Conservation (phyloP, 225 moss, liverwort and hornwort species). For the Polytrichum commune region DNA sequence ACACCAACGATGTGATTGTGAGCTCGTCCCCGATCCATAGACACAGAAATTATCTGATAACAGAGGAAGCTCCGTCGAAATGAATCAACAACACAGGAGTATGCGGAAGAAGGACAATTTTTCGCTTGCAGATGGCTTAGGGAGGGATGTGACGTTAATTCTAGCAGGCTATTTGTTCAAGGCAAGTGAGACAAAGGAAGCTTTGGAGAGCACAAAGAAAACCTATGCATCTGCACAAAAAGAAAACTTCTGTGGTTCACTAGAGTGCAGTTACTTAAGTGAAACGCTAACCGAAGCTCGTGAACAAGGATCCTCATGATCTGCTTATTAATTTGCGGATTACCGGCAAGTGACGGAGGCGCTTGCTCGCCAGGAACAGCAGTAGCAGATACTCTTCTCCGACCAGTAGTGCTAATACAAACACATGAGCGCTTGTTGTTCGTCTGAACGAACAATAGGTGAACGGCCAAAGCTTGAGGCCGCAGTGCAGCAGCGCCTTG, state of each 20-base stretch:
- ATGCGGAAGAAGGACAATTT: too few species aligned
- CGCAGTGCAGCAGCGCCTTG: background rate
- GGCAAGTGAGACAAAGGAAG: slow-evolving; percentile 1
- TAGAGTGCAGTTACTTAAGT: background rate
- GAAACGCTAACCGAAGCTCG: background rate
- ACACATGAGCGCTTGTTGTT: background rate
- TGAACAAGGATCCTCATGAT: background rate
- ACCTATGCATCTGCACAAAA: background rate
- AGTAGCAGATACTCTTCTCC: slow-evolving; percentile 12
- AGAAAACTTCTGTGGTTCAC: background rate
- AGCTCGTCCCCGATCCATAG: too few species aligned
- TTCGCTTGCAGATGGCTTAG: too few species aligned
- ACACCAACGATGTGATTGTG: too few species aligned
- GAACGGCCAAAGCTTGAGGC: background rate
- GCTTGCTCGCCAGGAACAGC: slow-evolving; percentile 5
- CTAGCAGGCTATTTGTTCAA: too few species aligned
- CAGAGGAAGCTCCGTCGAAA: too few species aligned
- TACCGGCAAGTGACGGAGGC: slow-evolving; percentile 26
- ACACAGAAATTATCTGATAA: too few species aligned
- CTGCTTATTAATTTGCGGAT: background rate
- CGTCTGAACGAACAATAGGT: background rate
- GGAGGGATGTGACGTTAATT: too few species aligned
- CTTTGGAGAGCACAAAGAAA: background rate
- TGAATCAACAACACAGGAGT: too few species aligned
- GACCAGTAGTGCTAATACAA: slow-evolving; percentile 6